Evolutionary conservation across 257 asterid genomes (phyloP).

Genomic region (Solanum corneliomulleri): DNA sequence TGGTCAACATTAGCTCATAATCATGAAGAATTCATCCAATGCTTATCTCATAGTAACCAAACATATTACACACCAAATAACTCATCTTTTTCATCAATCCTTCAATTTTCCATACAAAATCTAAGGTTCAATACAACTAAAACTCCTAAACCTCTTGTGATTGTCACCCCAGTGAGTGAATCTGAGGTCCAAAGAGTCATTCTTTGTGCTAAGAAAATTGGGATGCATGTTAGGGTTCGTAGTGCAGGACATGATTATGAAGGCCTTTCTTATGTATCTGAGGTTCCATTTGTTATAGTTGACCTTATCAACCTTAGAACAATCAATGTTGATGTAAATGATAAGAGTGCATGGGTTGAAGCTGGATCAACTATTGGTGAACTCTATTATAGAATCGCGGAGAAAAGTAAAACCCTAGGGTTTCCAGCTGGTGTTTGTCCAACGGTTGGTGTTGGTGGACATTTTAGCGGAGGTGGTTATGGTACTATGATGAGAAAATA

Average conservation of each 20-base stretch:
- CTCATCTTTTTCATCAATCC: background rate
- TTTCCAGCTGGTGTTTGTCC: background rate
- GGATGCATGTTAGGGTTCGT: background rate
- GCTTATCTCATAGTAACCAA: background rate
- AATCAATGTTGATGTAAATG: background rate
- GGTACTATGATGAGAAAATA: background rate
- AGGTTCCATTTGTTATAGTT: background rate
- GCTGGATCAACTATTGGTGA: background rate
- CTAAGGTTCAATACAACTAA: background rate
- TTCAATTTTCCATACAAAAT: background rate
- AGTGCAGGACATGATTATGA: constrained; percentile 4
- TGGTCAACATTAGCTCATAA: background rate
- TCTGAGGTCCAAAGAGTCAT: background rate
- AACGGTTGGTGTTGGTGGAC: constrained; percentile 1
- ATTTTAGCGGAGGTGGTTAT: constrained; percentile 3
- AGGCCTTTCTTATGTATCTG: background rate
- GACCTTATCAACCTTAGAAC: background rate
- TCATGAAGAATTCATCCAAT: background rate
- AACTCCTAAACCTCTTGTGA: background rate
- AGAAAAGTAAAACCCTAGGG: background rate
- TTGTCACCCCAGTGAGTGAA: background rate
- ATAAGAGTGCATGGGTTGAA: constrained; percentile 3
- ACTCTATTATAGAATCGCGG: background rate
- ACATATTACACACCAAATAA: background rate
- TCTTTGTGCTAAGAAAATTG: background rate